Conservation (phyloP, 2,329 filamentous ascomycete genomes). For the Ophiostoma piceae region DNA sequence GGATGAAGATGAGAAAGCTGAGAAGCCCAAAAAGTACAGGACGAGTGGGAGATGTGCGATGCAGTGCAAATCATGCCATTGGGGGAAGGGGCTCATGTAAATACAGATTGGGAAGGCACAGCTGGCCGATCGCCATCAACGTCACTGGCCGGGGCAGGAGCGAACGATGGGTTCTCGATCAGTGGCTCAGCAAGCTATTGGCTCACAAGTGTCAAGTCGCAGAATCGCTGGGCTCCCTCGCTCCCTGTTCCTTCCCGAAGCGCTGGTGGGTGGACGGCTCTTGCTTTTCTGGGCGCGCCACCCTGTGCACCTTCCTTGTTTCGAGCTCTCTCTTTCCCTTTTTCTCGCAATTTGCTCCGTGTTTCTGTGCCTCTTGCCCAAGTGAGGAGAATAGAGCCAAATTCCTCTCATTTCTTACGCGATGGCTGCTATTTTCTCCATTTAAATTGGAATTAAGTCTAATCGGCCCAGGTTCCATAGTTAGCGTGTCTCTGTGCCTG, state of each 20-base stretch:
- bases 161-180: neutral
- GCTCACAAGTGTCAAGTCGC: neutral
- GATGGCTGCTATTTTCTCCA: neutral
- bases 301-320: slow-evolving; percentile 13
- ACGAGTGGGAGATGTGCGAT: neutral
- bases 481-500: neutral
- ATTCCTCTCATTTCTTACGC: neutral
- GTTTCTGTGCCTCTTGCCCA: neutral
- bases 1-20: neutral
- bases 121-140: slow-evolving; percentile 9
- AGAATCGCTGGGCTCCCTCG: neutral
- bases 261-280: neutral
- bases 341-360: neutral
- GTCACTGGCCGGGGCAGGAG: neutral
- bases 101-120: neutral
- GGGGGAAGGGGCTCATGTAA: neutral
- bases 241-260: slow-evolving; percentile 3
- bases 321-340: neutral
- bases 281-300: slow-evolving; percentile 8
- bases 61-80: neutral
- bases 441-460: neutral
- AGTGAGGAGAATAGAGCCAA: no score
- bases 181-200: neutral
- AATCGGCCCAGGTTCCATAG: neutral
- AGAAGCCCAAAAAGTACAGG: neutral